Conservation (phyloP, 805 yeast genomes). For the Debaryomyces prosopidis region DNA sequence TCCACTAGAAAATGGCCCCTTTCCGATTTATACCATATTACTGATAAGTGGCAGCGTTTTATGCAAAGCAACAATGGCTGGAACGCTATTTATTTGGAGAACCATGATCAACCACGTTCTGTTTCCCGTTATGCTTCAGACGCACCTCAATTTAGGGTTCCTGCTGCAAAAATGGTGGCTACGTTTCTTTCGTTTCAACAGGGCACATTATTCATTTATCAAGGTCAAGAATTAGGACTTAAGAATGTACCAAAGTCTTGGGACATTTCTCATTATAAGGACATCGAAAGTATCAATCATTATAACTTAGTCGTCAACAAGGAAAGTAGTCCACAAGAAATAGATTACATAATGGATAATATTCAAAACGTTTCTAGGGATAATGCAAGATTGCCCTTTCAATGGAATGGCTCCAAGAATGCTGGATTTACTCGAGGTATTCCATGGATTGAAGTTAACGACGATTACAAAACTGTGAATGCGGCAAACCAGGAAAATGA, state of each 20-base stretch:
- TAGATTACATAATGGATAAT: background rate
- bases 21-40: slow-evolving; percentile 9
- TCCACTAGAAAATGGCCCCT: slow-evolving; percentile 5
- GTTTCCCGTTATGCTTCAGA: slow-evolving; percentile 1
- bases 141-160: background rate
- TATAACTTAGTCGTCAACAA: background rate
- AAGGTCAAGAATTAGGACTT: background rate
- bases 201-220: slow-evolving; percentile 1
- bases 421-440: background rate
- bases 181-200: background rate
- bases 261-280: slow-evolving; percentile 1
- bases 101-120: slow-evolving; percentile 3
- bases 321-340: background rate
- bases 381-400: slow-evolving; percentile 2
- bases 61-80: slow-evolving; percentile 2
- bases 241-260: slow-evolving; percentile 1
- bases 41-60: slow-evolving; percentile 11
- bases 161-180: background rate
- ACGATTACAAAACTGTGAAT: background rate
- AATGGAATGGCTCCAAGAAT: slow-evolving; percentile 1
- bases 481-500: background rate
- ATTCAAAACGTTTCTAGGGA: background rate
- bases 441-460: background rate
- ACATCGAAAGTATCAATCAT: background rate
- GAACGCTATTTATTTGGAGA: slow-evolving; percentile 3